phyloP scores from a whole-genome alignment of 768 basidiomycete genomes.

The Porpolomopsis calyptriformis region DNA sequence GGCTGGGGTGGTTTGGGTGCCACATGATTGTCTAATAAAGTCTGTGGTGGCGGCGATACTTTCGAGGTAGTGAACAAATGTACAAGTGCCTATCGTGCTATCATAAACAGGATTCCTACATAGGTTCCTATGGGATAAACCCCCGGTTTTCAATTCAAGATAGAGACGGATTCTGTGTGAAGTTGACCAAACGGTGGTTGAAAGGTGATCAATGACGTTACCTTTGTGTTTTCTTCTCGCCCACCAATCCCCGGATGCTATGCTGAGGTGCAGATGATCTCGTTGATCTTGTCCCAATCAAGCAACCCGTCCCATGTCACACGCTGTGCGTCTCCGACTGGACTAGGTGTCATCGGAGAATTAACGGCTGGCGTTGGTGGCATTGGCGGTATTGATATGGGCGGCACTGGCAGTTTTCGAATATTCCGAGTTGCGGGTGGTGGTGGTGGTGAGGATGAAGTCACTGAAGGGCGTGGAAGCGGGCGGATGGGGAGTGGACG shows the following conservation, averaged over 20 bases:
- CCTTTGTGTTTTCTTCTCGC: no score
- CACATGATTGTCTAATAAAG: no score
- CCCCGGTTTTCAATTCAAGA: no score
- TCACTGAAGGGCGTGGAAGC: background rate
- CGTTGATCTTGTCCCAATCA: constrained; percentile 4
- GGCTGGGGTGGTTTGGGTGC: background rate
- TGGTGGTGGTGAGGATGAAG: background rate
- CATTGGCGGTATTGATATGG: constrained; percentile 4
- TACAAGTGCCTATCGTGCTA: no score
- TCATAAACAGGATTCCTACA: no score
- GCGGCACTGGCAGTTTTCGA: constrained; percentile 10
- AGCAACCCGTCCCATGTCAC: constrained; percentile 1
- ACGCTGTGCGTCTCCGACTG: background rate
- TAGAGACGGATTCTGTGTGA: no score
- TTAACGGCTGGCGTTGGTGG: background rate
- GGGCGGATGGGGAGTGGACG: constrained; percentile 1
- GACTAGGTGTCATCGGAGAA: background rate
- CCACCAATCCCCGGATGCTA: no score
- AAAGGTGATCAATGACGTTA: no score
- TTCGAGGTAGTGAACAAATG: no score
- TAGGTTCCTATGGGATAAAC: no score
- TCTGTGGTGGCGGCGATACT: no score
- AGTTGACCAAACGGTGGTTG: no score
- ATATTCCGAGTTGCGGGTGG: constrained; percentile 3
- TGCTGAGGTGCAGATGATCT: background rate